phyloP scores from a whole-genome alignment of 495 filamentous ascomycete genomes.

The Lophiotrema nucula region DNA sequence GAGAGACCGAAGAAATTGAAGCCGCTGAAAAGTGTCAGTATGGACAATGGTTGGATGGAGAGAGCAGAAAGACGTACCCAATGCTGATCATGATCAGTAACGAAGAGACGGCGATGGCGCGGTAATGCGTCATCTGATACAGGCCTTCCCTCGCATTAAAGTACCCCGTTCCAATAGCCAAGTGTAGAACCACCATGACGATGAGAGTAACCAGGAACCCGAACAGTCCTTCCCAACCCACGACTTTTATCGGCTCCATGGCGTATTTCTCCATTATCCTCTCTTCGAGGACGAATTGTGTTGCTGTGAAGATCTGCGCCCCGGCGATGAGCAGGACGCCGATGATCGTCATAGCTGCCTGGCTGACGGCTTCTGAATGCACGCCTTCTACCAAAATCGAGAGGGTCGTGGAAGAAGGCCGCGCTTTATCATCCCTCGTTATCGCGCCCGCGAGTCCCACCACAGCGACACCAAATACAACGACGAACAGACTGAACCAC shows the following conservation, averaged over 20 bases:
- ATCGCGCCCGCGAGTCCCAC: constrained; percentile 87
- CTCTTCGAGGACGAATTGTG: constrained; percentile 95
- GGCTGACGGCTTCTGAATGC: neutral
- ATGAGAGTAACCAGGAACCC: constrained; percentile 81
- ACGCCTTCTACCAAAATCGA: constrained; percentile 19
- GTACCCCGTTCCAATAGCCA: constrained; percentile 74
- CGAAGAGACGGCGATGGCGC: constrained; percentile 68
- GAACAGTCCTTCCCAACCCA: constrained; percentile 95
- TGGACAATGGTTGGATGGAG: neutral
- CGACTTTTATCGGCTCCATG: constrained; percentile 84
- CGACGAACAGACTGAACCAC: constrained; percentile 82
- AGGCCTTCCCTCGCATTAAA: constrained; percentile 88
- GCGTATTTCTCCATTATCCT: constrained; percentile 86
- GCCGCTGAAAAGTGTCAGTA: constrained; percentile 60
- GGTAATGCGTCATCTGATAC: constrained; percentile 68
- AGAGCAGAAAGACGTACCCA: constrained; percentile 59
- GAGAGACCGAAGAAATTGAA: constrained; percentile 98
- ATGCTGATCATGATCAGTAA: constrained; percentile 95
- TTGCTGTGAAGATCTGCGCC: constrained; percentile 94
- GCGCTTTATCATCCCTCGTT: constrained; percentile 55
- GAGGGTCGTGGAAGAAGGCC: constrained; percentile 27
- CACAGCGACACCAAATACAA: constrained; percentile 82
- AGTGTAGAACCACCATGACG: constrained; percentile 76
- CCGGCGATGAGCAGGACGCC: constrained; percentile 86
- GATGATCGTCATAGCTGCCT: constrained; percentile 69